Base-by-base conservation (phyloP, 441 rosid genomes). In the Brassica balearica region DNA sequence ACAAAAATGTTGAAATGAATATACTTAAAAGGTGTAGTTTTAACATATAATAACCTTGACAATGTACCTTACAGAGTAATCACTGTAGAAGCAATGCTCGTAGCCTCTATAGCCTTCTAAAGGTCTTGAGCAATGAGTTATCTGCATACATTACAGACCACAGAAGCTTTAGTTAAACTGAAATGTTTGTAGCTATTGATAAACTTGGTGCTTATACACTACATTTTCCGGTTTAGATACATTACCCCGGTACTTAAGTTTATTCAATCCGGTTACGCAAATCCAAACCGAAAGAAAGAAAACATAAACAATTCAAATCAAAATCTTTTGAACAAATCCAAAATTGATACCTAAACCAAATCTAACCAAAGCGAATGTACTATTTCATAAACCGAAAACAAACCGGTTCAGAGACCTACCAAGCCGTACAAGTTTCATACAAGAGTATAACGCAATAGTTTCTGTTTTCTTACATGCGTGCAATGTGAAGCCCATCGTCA, bases 401-500 rank as follows among this genome's bases (percentile, higher is more conserved):
- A 69, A 61, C 55, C 38, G 27, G 62, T 7, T 12, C 12, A n/a
- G 25, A 25, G 51, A 48, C 51, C 22, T 23, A 75, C 38, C 55
- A 55, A 64, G 27, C 27, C 27, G 27, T 23, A 23, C 27, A 23
- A 23, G 80, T 70, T 65, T 63, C 65, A 53, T 38, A 25, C 2
- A 77, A 55, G 67, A 71, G 73, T 32, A 55, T 17, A 62, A 60
- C 46, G 36, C 27, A 38, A 61, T 38, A 79, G 74, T 73, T 73
- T 62, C 2, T 20, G 46, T 12, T 58, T 70, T 61, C 82, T 88
- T 88, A 94, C 81, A 89, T 64, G 80, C 81, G 84, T 70, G 91
- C 93, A 74, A 76, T 81, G 79, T 81, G 85, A 80, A 83, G 79
- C 61, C 85, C 85, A 68, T 87, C 90, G 5, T 81, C 86, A 53